These are phyloP conservation scores for Nicotiana undulata DNA, from an alignment of 257 asterid species.

Conservation along the genomic window DNA sequence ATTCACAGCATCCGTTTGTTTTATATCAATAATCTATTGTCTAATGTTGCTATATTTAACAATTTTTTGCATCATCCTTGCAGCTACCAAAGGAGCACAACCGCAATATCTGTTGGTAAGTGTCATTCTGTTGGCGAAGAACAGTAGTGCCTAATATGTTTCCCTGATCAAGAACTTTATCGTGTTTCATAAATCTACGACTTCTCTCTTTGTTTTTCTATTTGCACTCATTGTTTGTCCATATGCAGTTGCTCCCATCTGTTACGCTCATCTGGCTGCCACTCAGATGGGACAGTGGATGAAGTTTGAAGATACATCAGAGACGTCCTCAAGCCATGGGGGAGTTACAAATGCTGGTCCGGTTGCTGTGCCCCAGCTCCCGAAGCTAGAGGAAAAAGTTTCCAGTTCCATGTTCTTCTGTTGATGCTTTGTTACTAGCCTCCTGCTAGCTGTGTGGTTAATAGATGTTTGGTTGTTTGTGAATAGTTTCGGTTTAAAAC, in stretches of 20 bases:
- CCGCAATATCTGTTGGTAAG: conserved; percentile 89
- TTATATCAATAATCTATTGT: neutral
- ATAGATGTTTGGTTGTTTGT: neutral
- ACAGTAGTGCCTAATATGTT: neutral
- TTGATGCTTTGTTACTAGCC: conserved; percentile 9
- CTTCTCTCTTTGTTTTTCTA: neutral
- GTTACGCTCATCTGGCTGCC: conserved; percentile 95
- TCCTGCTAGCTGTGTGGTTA: neutral
- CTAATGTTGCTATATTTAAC: neutral
- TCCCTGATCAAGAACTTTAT: neutral
- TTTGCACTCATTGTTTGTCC: neutral
- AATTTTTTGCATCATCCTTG: neutral
- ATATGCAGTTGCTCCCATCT: conserved; percentile 73
- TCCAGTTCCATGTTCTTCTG: conserved; percentile 80
- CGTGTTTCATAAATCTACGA: too few relatives aligned
- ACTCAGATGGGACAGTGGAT: conserved; percentile 88
- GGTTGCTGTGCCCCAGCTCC: conserved; percentile 71
- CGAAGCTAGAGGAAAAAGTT: conserved; percentile 53
- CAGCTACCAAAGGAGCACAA: conserved; percentile 96
- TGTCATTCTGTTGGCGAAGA: too few relatives aligned
- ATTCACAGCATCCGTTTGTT: too few relatives aligned
- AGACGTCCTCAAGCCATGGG: conserved; percentile 73
- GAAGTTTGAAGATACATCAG: conserved; percentile 83
- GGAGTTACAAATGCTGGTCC: conserved; percentile 50
- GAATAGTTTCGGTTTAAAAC: neutral